These are phyloP conservation scores for Trebouxia sp. DNA, from an alignment of 139 green algal species.

Conservation along the genomic window DNA sequence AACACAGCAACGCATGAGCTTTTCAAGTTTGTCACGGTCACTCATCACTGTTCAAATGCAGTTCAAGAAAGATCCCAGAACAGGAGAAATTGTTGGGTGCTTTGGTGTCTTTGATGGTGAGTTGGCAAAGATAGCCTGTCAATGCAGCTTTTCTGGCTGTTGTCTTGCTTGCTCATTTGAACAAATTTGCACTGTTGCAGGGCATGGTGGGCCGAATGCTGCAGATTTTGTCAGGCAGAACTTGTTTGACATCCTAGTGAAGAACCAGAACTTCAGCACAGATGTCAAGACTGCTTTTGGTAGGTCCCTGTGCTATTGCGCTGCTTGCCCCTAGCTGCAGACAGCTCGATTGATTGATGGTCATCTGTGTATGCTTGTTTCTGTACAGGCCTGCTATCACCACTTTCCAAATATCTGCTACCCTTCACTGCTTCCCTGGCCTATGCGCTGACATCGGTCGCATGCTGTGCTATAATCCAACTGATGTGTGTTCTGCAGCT, in stretches of 20 bases:
- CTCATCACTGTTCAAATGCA: neutral
- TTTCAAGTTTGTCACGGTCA: neutral
- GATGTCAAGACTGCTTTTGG: conserved; percentile 62
- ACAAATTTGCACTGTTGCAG: conserved; percentile 44
- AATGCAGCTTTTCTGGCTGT: neutral
- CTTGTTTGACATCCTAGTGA: conserved; percentile 84
- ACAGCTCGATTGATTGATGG: no score
- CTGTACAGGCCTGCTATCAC: neutral
- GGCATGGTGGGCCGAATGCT: conserved; percentile 86
- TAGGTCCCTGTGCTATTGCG: conserved; percentile 25
- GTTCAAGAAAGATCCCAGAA: conserved; percentile 27
- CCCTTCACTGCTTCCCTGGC: no score
- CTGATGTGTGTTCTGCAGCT: neutral
- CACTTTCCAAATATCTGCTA: neutral
- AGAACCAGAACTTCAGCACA: conserved; percentile 67
- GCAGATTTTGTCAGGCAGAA: conserved; percentile 84
- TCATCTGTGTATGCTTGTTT: neutral
- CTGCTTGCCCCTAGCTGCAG: neutral
- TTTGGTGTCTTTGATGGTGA: conserved; percentile 96
- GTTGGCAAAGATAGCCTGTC: neutral
- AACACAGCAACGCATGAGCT: neutral
- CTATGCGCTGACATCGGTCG: no score
- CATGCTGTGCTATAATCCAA: no score
- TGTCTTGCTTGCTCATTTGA: neutral
- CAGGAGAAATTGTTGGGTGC: conserved; percentile 65